phyloP scores from a whole-genome alignment of 176 grass and related monocot genomes.

The Lolium perenne region DNA sequence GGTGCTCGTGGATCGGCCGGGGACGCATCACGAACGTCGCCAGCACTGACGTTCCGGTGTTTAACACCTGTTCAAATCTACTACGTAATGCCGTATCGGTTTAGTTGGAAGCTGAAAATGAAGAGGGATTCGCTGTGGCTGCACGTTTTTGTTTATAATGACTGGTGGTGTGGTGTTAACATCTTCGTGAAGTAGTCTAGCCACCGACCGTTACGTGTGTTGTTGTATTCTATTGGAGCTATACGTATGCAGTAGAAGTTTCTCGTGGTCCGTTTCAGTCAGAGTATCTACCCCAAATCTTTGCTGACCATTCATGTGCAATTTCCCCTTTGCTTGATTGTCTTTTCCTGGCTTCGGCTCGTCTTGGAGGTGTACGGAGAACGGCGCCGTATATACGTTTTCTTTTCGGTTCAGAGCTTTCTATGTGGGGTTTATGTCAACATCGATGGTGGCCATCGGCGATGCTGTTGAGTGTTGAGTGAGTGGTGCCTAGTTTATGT shows the following conservation, averaged over 20 bases:
- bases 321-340: too few species aligned
- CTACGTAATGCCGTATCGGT: conserved; percentile 27
- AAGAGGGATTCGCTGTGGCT: conserved; percentile 25
- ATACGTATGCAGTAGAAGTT: conserved; percentile 23
- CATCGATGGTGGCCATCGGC: conserved; percentile 8
- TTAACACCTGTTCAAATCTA: conserved; percentile 45
- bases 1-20: conserved; percentile 24
- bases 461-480: conserved; percentile 21
- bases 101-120: conserved; percentile 26
- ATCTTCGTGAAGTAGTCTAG: conserved; percentile 43
- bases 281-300: conserved; percentile 4
- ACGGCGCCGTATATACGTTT: background rate
- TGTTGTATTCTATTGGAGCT: conserved; percentile 8
- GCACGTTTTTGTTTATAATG: conserved; percentile 41
- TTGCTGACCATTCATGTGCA: background rate
- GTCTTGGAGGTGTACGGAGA: background rate
- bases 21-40: conserved; percentile 19
- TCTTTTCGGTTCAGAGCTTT: too few species aligned
- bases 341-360: too few species aligned
- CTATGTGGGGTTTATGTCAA: background rate
- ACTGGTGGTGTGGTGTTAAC: conserved; percentile 46
- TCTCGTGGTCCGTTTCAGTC: conserved; percentile 19
- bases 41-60: conserved; percentile 42
- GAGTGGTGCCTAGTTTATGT: conserved; percentile 21
- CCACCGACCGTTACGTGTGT: conserved; percentile 31